Evolutionary conservation across 257 asterid species (phyloP).

Genomic region (Voacanga thouarsii): DNA sequence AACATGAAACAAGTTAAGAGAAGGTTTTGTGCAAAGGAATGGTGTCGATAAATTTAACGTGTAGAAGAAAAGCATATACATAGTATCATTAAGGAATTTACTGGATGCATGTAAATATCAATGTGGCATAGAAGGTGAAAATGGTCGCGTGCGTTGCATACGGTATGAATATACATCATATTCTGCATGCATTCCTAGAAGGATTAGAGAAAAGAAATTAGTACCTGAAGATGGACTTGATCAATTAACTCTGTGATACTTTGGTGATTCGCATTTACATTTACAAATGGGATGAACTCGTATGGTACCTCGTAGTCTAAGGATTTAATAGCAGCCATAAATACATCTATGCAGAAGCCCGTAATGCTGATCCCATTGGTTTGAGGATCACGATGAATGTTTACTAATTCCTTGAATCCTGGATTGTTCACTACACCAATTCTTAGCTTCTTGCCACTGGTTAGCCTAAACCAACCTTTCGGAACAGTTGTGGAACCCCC

Average conservation of each 20-base stretch:
- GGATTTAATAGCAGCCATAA: conserved; percentile 26
- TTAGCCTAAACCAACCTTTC: conserved; percentile 11
- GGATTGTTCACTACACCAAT: conserved; percentile 26
- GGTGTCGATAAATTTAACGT: not conserved
- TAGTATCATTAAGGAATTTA: too few relatives aligned
- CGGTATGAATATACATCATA: too few relatives aligned
- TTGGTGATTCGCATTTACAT: conserved; percentile 16
- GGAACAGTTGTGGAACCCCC: conserved; percentile 23
- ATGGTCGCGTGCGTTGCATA: too few relatives aligned
- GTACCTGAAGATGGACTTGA: conserved; percentile 33
- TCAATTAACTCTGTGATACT: conserved; percentile 27
- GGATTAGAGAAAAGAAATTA: not conserved
- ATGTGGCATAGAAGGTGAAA: too few relatives aligned
- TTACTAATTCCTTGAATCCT: conserved; percentile 25
- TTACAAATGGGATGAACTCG: conserved; percentile 28
- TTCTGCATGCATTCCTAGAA: too few relatives aligned
- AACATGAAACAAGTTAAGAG: not conserved
- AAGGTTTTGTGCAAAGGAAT: not conserved
- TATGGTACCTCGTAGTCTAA: conserved; percentile 20
- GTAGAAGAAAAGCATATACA: not conserved
- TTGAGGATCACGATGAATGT: conserved; percentile 9
- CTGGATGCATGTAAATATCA: too few relatives aligned
- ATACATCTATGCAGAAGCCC: conserved; percentile 41
- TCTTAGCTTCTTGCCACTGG: conserved; percentile 16
- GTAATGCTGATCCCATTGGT: conserved; percentile 6